These are phyloP conservation scores for Podaxis pistillaris DNA, from an alignment of 768 basidiomycete species.

Conservation along the genomic window DNA sequence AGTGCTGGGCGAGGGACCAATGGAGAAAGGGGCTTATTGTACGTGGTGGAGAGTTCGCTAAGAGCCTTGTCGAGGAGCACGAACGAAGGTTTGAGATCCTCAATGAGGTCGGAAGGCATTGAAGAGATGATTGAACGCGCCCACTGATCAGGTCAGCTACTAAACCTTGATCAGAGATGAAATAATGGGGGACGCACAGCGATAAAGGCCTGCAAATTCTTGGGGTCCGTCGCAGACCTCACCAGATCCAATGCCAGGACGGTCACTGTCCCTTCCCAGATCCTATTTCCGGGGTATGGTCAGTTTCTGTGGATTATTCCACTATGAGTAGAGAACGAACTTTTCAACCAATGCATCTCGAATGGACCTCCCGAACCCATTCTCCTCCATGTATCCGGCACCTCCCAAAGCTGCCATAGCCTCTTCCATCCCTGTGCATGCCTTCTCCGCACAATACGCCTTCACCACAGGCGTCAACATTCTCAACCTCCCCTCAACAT, in stretches of 20 bases:
- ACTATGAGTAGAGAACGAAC: conserved; percentile 23
- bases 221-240: conserved; percentile 48
- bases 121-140: conserved; percentile 39
- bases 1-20: conserved; percentile 58
- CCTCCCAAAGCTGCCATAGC: conserved; percentile 75
- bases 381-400: conserved; percentile 85
- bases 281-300: conserved; percentile 32
- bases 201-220: conserved; percentile 44
- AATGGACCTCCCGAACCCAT: conserved; percentile 65
- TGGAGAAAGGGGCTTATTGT: conserved; percentile 39
- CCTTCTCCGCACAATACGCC: conserved; percentile 67
- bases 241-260: conserved; percentile 69
- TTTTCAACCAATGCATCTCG: conserved; percentile 73
- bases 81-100: conserved; percentile 28
- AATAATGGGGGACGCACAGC: conserved; percentile 36
- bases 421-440: conserved; percentile 64
- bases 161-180: neutral
- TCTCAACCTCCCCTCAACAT: conserved; percentile 53
- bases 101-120: conserved; percentile 34
- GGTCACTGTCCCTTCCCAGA: conserved; percentile 77
- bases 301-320: neutral
- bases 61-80: conserved; percentile 37
- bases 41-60: conserved; percentile 36
- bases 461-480: conserved; percentile 70
- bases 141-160: conserved; percentile 44